A percentile compares a stretch with the other conserved stretches of the same genome.
These are phyloP conservation scores for Auricularia sp. DNA, from an alignment of 768 basidiomycete genomes.

Conservation along the genomic window DNA sequence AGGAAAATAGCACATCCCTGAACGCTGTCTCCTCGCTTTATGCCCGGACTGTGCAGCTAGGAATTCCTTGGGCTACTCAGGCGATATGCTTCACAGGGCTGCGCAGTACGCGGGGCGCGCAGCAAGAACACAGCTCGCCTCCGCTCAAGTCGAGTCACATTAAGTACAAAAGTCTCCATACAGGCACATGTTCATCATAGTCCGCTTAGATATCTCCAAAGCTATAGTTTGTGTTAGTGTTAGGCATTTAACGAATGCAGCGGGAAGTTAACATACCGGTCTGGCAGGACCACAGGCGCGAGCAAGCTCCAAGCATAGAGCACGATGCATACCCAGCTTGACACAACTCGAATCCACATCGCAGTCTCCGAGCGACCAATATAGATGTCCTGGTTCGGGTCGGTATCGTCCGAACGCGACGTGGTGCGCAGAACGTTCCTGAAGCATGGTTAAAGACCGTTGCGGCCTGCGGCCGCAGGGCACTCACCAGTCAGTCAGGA, in stretches of 20 bases:
- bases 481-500: conserved; percentile 91
- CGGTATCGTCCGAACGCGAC: conserved; percentile 28
- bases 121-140: too few relatives aligned
- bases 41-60: too few relatives aligned
- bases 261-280: conserved; percentile 39
- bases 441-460: neutral
- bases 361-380: conserved; percentile 93
- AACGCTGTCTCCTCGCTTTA: too few relatives aligned
- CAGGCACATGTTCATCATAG: too few relatives aligned
- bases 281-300: conserved; percentile 85
- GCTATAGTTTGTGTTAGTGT: too few relatives aligned
- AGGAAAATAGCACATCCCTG: too few relatives aligned
- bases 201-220: too few relatives aligned
- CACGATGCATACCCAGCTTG: conserved; percentile 86
- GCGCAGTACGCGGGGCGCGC: too few relatives aligned
- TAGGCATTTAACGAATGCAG: too few relatives aligned
- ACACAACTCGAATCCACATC: conserved; percentile 99
- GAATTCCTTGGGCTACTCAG: too few relatives aligned
- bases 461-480: neutral
- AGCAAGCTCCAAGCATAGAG: conserved; percentile 81
- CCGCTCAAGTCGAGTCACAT: conserved; percentile 20
- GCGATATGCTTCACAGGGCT: too few relatives aligned
- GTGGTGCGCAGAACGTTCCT: conserved; percentile 17
- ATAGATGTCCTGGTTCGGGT: conserved; percentile 66
- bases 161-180: conserved; percentile 20